Evolutionary conservation across 257 asterid species (phyloP), one percentile per base, ranked within the genome.

Genomic region (Nicotiana tomentosiformis): DNA sequence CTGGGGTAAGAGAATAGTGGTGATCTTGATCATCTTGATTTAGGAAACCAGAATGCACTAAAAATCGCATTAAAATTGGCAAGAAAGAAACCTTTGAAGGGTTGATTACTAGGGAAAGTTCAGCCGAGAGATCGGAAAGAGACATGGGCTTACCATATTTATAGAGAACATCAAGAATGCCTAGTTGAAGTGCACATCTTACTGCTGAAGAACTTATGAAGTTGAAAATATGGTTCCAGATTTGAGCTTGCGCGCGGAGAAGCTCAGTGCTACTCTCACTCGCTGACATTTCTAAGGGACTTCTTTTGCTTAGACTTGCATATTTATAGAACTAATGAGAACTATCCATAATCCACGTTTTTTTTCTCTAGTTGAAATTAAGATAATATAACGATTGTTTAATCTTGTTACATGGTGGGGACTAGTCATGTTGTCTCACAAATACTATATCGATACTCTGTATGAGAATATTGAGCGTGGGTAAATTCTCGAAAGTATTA

Each of bases 121-220:
- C 85, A 20, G 8, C 17, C 70, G 57, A 12, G 30, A 62, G 53
- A 4, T 74, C 39, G n/a, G 80, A 23, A 20, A 81, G 84, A 0
- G 82, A 9, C 82, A 81, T 84, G 10, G 84, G 87, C 35, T 81
- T 84, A 37, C 72, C 83, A 20, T 84, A 72, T 23, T 70, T 62
- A 72, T 81, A 77, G 58, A 84, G 82, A 23, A 57, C 32, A 16
- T 84, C 83, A 4, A 10, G 66, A 15, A 82, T 77, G n/a, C 35
- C 85, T 10, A 85, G 20, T 56, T 82, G 20, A 20, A 85, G 0
- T 53, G 82, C 85, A 51, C 88, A 85, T 78, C 20, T 78, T 8
- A 85, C 78, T 2, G 84, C 23, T n/a, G 49, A 68, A 64, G 83
- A 86, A 23, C 39, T 79, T 8, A 72, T 1, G 14, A 58, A 86